Base-by-base conservation (phyloP, 805 yeast species). In the Candida corydali region DNA sequence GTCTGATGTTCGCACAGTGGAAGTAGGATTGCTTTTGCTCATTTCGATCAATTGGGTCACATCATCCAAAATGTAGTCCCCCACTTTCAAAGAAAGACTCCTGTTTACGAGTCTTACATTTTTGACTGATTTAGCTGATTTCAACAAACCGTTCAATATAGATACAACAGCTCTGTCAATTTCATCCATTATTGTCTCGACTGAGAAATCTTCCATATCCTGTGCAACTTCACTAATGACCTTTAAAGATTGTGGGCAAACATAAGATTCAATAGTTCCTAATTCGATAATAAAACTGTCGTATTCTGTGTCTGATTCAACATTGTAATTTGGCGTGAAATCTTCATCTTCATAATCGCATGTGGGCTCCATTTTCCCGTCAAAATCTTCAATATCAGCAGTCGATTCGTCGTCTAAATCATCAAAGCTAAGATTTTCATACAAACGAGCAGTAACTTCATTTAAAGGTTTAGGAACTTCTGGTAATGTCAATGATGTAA, bases 401-500 rank as follows among this genome's bases (percentile, higher is more conserved):
- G 12, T 23, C 8, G 19, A 4, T 11, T 31, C 34, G 3, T 4
- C 18, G 15, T 25, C 19, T 11, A 31, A 32, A 28, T 19, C 34
- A 5, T 17, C 10, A 15, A 34, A 26, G 14, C 26, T 18, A 5
- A 32, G 23, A 24, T 24, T 29, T 14, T 23, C 19, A 5, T 34
- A 34, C 9, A 29, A 12, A 8, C 24, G 10, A 10, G 26, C 14
- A 10, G 39, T 32, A 8, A 32, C 14, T 19, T 29, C 36, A 29
- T 28, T 29, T 12, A 38, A 36, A 8, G 43, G 44, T 19, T 28
- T 17, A 10, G 42, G 31, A 15, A 78, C 74, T 38, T 71, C 69
- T 0, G 94, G 89, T 3, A 84, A 50, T 1, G 87, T 67, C 3
- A 81, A 60, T 0, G 86, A 74, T 0, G 88, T 80, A 15, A 66